Conservation (phyloP, 352 stramenopile genomes). For the Phytopythium ostracodes region DNA sequence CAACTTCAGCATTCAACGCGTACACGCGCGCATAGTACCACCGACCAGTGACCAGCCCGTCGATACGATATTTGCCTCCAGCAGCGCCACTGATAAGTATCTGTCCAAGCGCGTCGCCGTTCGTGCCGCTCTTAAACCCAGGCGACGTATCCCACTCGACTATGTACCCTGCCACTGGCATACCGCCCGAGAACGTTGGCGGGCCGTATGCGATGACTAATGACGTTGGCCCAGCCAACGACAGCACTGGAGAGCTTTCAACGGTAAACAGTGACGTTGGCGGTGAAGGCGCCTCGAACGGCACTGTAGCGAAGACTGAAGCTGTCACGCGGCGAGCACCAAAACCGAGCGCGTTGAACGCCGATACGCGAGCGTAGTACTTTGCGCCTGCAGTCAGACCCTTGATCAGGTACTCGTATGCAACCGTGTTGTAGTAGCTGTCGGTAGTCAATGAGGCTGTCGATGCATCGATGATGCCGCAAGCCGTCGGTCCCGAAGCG, state of each 20-base stretch:
- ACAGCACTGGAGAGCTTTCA: constrained; percentile 49
- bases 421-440: constrained; percentile 13
- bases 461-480: constrained; percentile 1
- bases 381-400: constrained; percentile 51
- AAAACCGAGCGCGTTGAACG: constrained; percentile 62
- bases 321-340: constrained; percentile 51
- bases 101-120: constrained; percentile 50
- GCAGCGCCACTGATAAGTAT: constrained; percentile 17
- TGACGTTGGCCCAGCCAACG: constrained; percentile 59
- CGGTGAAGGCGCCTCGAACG: constrained; percentile 47
- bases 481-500: constrained; percentile 1
- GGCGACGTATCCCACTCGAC: constrained; percentile 88
- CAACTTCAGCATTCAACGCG: constrained; percentile 56
- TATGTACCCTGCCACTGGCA: constrained; percentile 81
- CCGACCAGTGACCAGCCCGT: constrained; percentile 33
- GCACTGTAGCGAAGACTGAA: constrained; percentile 52
- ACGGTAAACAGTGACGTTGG: constrained; percentile 67
- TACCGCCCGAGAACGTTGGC: constrained; percentile 85
- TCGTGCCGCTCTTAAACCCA: constrained; percentile 68
- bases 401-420: constrained; percentile 51
- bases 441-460: constrained; percentile 4
- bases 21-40: constrained; percentile 73
- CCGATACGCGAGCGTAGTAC: constrained; percentile 71
- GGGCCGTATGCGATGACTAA: constrained; percentile 78
- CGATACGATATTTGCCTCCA: constrained; percentile 41